Conservation (phyloP, 257 asterid genomes). For the Petrea volubilis region DNA sequence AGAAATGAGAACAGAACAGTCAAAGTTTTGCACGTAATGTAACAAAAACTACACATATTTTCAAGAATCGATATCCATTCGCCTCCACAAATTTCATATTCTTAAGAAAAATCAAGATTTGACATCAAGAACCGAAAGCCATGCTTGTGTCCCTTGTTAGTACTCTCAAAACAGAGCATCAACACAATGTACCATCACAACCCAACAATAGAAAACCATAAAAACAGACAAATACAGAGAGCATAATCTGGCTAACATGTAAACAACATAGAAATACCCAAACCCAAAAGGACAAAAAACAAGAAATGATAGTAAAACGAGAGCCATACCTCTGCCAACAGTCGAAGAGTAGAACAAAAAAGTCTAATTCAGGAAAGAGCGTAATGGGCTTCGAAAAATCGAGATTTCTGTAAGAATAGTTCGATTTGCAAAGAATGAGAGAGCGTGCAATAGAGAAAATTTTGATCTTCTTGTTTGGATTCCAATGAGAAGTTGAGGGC, state of each 20-base stretch:
- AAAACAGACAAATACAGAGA: neutral
- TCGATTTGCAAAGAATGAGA: neutral
- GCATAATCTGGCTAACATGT: neutral
- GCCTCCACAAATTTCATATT: neutral
- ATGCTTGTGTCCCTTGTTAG: neutral
- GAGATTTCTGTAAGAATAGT: neutral
- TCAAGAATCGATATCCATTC: neutral
- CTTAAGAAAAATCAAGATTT: too few relatives aligned
- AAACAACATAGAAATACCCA: neutral
- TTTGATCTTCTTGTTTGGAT: neutral
- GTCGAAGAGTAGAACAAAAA: neutral
- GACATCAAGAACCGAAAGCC: neutral
- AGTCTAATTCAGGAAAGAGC: neutral
- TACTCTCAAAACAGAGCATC: slow-evolving; percentile 13
- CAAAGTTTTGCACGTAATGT: neutral
- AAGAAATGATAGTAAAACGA: neutral
- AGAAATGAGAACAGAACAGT: neutral
- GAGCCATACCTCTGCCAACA: slow-evolving; percentile 19
- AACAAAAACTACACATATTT: neutral
- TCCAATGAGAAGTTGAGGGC: neutral
- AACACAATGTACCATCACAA: neutral
- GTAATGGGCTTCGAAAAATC: neutral
- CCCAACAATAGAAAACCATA: neutral
- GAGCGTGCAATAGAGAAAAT: neutral
- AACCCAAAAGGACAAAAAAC: neutral